phyloP scores from a whole-genome alignment of 768 basidiomycete genomes.

The Pholiota molesta region DNA sequence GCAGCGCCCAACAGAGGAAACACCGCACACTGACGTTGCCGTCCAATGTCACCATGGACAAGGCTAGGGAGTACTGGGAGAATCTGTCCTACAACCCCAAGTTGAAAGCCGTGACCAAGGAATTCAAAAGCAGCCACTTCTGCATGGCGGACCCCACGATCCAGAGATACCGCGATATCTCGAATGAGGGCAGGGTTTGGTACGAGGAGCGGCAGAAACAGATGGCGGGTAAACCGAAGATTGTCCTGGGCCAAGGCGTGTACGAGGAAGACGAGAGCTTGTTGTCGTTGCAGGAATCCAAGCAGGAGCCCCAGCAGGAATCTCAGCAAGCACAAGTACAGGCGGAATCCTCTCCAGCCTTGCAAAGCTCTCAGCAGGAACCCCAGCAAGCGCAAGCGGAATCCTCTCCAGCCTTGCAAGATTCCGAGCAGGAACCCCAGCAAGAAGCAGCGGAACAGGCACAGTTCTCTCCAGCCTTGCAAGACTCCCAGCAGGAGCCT shows the following conservation, averaged over 20 bases:
- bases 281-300: conserved; percentile 9
- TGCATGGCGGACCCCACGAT: conserved; percentile 35
- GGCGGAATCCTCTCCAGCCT: no score
- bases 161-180: conserved; percentile 45
- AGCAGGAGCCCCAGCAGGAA: neutral
- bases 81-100: conserved; percentile 44
- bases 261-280: conserved; percentile 17
- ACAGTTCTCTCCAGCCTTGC: no score
- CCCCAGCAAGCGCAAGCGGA: no score
- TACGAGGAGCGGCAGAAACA: conserved; percentile 36
- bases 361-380: no score
- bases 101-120: neutral
- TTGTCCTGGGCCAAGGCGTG: conserved; percentile 37
- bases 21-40: conserved; percentile 52
- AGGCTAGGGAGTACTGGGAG: conserved; percentile 50
- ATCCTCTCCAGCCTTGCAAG: neutral
- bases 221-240: conserved; percentile 47
- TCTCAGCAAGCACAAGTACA: no score
- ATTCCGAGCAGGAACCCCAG: neutral
- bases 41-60: conserved; percentile 42
- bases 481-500: no score
- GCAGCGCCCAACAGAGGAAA: conserved; percentile 41
- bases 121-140: conserved; percentile 28
- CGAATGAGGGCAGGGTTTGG: conserved; percentile 47
- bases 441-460: no score